A percentile compares a stretch with the other conserved stretches of the same genome.
phyloP scores from a whole-genome alignment of 306 rosid genomes.

The Castanea crenata region DNA sequence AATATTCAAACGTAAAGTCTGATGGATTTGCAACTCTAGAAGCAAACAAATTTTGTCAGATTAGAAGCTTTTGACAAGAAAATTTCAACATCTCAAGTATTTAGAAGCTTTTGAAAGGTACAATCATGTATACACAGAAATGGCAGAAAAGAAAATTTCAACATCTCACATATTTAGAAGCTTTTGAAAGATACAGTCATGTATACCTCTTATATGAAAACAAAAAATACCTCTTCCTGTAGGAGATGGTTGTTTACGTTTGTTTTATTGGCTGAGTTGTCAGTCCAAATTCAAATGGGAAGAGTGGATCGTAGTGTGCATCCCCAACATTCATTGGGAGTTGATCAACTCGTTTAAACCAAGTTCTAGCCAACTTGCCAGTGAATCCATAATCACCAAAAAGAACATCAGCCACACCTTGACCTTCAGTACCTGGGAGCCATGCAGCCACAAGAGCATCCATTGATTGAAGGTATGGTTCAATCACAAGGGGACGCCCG shows the following conservation, averaged over 20 bases:
- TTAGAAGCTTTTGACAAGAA: not conserved
- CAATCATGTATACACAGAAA: not conserved
- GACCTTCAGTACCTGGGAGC: conserved; percentile 1
- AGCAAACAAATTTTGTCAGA: too few relatives aligned
- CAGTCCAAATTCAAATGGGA: conserved; percentile 2
- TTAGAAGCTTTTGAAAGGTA: not conserved
- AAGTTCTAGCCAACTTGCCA: conserved; percentile 1
- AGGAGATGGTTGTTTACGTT: not conserved
- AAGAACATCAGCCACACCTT: conserved; percentile 1
- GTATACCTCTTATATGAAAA: not conserved
- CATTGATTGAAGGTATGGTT: not conserved
- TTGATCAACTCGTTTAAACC: conserved; percentile 7
- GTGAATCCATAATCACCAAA: conserved; percentile 2
- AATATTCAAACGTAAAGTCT: too few relatives aligned
- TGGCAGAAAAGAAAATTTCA: not conserved
- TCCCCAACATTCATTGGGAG: conserved; percentile 9
- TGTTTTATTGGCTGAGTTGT: not conserved
- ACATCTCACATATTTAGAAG: not conserved
- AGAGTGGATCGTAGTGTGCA: conserved; percentile 1
- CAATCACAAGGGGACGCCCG: not conserved
- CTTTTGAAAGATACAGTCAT: not conserved
- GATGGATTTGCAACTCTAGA: too few relatives aligned
- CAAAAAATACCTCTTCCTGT: not conserved
- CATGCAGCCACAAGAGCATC: conserved; percentile 11
- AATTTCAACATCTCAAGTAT: not conserved